phyloP scores from a whole-genome alignment of 495 filamentous ascomycete species.

The Trichoderma orchidacearum region DNA sequence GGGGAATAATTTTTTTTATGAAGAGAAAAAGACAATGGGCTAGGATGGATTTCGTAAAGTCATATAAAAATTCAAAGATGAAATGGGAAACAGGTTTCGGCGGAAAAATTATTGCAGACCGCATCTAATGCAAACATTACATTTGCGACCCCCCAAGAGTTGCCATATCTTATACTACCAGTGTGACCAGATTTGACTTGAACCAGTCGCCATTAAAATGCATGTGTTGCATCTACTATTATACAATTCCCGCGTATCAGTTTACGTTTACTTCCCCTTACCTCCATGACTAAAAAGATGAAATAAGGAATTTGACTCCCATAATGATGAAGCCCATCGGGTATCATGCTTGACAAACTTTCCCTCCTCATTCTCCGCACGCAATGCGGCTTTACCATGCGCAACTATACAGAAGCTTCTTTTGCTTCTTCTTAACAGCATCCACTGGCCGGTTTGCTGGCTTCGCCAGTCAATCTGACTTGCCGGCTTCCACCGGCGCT shows the following conservation, averaged over 20 bases:
- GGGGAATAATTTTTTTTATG: neutral
- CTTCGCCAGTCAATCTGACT: slow-evolving; percentile 23
- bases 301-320: too few species aligned
- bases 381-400: neutral
- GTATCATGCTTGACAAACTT: neutral
- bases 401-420: neutral
- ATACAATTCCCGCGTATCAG: neutral
- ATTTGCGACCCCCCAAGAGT: neutral
- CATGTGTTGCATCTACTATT: neutral
- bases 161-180: neutral
- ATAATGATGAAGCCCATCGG: slow-evolving; percentile 1
- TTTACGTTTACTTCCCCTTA: too few species aligned
- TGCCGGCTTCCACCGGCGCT: slow-evolving; percentile 37
- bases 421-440: slow-evolving; percentile 12
- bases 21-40: neutral
- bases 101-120: neutral
- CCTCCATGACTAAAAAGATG: neutral
- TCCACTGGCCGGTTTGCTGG: slow-evolving; percentile 14
- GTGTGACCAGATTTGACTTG: neutral
- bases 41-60: neutral
- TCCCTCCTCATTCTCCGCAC: slow-evolving; percentile 1
- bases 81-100: neutral
- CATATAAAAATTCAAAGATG: neutral
- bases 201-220: neutral
- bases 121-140: neutral